A percentile compares a stretch with the other conserved stretches of the same genome.
Evolutionary conservation across 2,329 filamentous ascomycete genomes (phyloP).

Genomic region (Colletotrichum camelliae): DNA sequence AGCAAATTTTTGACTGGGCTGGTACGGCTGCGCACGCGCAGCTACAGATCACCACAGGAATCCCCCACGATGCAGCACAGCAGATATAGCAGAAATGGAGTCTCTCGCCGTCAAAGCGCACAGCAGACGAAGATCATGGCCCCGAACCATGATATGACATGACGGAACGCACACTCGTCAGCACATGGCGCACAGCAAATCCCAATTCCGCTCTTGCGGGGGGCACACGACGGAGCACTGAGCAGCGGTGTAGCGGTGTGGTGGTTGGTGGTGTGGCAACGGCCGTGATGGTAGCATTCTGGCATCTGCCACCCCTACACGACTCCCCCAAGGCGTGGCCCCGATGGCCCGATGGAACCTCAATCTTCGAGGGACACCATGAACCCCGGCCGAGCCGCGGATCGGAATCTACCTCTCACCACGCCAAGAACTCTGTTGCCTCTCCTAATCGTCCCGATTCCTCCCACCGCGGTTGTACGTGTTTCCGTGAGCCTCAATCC

Average conservation of each 20-base stretch:
- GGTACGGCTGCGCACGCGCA: background rate
- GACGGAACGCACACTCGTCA: background rate
- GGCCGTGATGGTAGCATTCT: background rate
- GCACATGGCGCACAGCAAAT: background rate
- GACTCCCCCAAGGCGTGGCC: background rate
- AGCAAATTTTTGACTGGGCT: background rate
- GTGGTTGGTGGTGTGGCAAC: background rate
- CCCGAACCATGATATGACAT: background rate
- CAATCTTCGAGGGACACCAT: slow-evolving; percentile 1
- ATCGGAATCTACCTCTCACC: slow-evolving; percentile 17
- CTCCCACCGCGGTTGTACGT: background rate
- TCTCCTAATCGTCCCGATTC: background rate
- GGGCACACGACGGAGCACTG: background rate
- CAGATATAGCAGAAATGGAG: background rate
- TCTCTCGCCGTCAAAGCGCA: background rate
- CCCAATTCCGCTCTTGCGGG: background rate
- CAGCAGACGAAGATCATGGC: background rate
- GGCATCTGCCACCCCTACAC: background rate
- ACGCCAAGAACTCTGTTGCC: background rate
- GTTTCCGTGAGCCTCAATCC: background rate
- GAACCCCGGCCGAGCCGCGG: background rate
- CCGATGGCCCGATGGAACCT: slow-evolving; percentile 6
- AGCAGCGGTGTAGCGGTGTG: slow-evolving; percentile 3
- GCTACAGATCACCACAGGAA: background rate
- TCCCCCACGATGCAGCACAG: background rate